Base-by-base conservation (phyloP, 2,329 filamentous ascomycete species). In the Harringtonia lauricola region DNA sequence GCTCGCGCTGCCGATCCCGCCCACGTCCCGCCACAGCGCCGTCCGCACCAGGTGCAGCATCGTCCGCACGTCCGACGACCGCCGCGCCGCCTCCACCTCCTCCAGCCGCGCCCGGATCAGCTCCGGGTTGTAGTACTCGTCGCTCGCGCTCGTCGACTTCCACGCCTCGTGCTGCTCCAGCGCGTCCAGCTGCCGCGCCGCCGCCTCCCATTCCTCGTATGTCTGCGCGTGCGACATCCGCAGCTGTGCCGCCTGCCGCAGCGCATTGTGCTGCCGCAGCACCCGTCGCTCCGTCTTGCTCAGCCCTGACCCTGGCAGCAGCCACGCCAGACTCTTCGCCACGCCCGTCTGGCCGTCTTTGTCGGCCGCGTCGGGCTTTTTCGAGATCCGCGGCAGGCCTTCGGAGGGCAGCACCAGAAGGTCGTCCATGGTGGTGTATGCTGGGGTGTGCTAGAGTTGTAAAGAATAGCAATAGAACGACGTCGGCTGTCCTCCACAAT, bases 31-130 rank as follows among this genome's bases (percentile, higher is more conserved):
- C 33, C 82, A 86, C 39, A 95, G 64, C 2, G 84, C 73, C 1
- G 87, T 94, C 24, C 89, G 79, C 31, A 95, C 71, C 31, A 92
- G 70, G 55, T 87, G 81, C 55, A 92, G 71, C 82, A 95, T 92
- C 44, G 72, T 71, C 48, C 72, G 74, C 43, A 87, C 72, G 60
- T 95, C 86, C 51, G 79, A 78, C 50, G 72, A 80, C 12, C 71
- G 67, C 6, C 84, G 76, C 15, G 87, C 88, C 12, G 82, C 72
- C 51, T 94, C 82, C 47, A 95, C 70, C 51, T 87, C 78, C 42
- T 69, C 65, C 36, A 94, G 65, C n/a, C 85, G 79, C 28, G 73
- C 66, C 50, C 80, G 69, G 35, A 95, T 76, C 9, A 94, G 66
- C 0, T 66, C 65, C 1, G 78, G 73, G 35, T 45, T 47, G 54